Base-by-base conservation (phyloP, 2,329 filamentous ascomycete species). In the Arthrobotrys sinensis region DNA sequence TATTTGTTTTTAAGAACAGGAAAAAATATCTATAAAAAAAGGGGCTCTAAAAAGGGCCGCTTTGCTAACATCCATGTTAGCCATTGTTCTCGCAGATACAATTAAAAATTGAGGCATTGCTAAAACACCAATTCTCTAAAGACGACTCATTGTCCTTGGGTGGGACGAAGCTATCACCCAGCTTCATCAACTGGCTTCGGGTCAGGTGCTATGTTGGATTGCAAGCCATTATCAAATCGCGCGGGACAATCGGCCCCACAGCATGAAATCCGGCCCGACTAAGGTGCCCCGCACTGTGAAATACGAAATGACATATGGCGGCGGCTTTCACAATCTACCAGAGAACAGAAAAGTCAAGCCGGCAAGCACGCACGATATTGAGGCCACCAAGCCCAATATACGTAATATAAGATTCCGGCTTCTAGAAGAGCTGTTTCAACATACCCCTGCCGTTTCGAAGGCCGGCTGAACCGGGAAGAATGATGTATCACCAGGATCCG, bases 371-470 rank as follows among this genome's bases (percentile, higher is more conserved):
- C n/a, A 53, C 52, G 28, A 55, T 38, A 55, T 55, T 55, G 36
- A 60, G 53, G 53, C 53, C 53, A 60, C 53, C 53, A 43, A 60
- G 34, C 16, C 19, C 34, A 40, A 60, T 36, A 36, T 55, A 55
- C 52, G 28, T 60, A 24, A 43, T 40, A 60, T 16, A 43, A 60
- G 32, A 43, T 43, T 43, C 40, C 14, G 38, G 36, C 43, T 73
- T 73, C 69, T 73, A 73, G 69, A 73, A 73, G 53, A 24, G 48
- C 28, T 50, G 69, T 73, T 73, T 73, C 69, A 73, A 45, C 40
- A 57, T 46, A 48, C 28, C 69, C 69, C 48, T 57, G 69, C 34
- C 43, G 19, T 48, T 60, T 32, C 57, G 69, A 60, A 64, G 57
- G n/a, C 57, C 68, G 68, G 68, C 57, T 73, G 60, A 65, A 66